Percentiles rank a stretch among this genome's conserved stretches.
Evolutionary conservation across 371 early-diverging fungal genomes (phyloP).

Genomic region (Syncephalastrum sp.): DNA sequence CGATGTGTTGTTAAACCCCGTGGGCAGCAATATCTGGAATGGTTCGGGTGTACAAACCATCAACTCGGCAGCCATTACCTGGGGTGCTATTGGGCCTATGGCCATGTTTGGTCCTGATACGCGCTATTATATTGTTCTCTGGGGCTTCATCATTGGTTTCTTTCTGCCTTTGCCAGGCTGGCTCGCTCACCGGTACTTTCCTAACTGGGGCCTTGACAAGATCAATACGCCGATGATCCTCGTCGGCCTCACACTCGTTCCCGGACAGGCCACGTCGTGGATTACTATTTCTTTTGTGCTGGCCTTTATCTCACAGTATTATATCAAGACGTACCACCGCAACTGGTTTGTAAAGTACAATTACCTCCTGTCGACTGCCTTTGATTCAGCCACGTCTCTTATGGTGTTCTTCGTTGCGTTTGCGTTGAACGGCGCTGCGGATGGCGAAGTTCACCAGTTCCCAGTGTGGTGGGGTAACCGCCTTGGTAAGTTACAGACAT

Average conservation of each 20-base stretch:
- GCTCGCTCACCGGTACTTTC: slow-evolving; percentile 44
- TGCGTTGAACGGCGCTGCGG: slow-evolving; percentile 51
- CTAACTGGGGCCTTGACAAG: slow-evolving; percentile 27
- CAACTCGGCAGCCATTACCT: slow-evolving; percentile 61
- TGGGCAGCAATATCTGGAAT: slow-evolving; percentile 54
- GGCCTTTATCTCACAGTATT: slow-evolving; percentile 44
- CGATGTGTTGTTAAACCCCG: slow-evolving; percentile 36
- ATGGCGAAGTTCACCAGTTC: slow-evolving; percentile 32
- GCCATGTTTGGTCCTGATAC: slow-evolving; percentile 46
- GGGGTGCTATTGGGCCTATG: slow-evolving; percentile 59
- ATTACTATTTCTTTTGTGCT: slow-evolving; percentile 39
- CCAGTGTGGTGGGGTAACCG: slow-evolving; percentile 58
- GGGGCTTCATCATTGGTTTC: slow-evolving; percentile 50
- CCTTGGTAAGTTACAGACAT: slow-evolving; percentile 9
- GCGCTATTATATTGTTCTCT: slow-evolving; percentile 41
- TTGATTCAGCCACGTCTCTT: slow-evolving; percentile 59
- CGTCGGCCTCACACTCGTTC: slow-evolving; percentile 39
- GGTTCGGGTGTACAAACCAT: slow-evolving; percentile 43
- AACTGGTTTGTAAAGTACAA: slow-evolving; percentile 56
- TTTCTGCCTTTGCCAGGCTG: slow-evolving; percentile 46
- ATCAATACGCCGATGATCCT: slow-evolving; percentile 50
- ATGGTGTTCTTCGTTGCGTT: slow-evolving; percentile 51
- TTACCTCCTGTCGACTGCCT: slow-evolving; percentile 53
- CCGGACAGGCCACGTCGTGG: slow-evolving; percentile 43
- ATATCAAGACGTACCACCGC: slow-evolving; percentile 40